These are phyloP conservation scores for Xylaria flabelliformis DNA, from an alignment of 495 filamentous ascomycete genomes.

Conservation along the genomic window DNA sequence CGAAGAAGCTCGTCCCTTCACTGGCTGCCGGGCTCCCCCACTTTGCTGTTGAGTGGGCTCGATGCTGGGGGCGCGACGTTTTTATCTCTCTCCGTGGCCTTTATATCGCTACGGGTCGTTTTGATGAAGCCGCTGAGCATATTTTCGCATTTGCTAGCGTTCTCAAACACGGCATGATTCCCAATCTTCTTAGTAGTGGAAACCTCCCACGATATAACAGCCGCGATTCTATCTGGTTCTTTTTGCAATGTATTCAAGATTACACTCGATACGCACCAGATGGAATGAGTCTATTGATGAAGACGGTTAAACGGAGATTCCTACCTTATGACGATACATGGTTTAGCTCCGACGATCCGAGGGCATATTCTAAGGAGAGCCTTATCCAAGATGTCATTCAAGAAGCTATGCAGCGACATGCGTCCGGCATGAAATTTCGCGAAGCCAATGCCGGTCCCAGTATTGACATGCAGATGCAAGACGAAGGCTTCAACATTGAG, in stretches of 20 bases:
- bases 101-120: constrained; percentile 86
- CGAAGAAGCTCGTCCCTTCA: constrained; percentile 79
- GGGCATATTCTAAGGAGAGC: constrained; percentile 83
- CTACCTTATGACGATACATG: constrained; percentile 93
- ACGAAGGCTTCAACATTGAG: constrained; percentile 89
- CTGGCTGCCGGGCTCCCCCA: constrained; percentile 95
- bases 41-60: constrained; percentile 91
- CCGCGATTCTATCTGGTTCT: constrained; percentile 97
- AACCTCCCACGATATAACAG: constrained; percentile 95
- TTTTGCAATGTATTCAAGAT: constrained; percentile 92
- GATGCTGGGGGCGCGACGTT: constrained; percentile 96
- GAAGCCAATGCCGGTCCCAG: constrained; percentile 91
- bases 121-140: constrained; percentile 86
- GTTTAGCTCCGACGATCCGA: constrained; percentile 78
- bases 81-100: constrained; percentile 95
- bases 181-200: constrained; percentile 87
- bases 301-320: constrained; percentile 84
- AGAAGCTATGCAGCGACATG: constrained; percentile 91
- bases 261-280: constrained; percentile 84
- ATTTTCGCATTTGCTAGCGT: constrained; percentile 96
- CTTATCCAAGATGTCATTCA: constrained; percentile 89
- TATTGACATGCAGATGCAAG: constrained; percentile 92
- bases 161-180: constrained; percentile 98
- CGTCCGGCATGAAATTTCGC: constrained; percentile 83
- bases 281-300: constrained; percentile 75